Evolutionary conservation across 2,329 filamentous ascomycete species (phyloP), one percentile per base, ranked within the genome.

Genomic region (Sclerotinia borealis): DNA sequence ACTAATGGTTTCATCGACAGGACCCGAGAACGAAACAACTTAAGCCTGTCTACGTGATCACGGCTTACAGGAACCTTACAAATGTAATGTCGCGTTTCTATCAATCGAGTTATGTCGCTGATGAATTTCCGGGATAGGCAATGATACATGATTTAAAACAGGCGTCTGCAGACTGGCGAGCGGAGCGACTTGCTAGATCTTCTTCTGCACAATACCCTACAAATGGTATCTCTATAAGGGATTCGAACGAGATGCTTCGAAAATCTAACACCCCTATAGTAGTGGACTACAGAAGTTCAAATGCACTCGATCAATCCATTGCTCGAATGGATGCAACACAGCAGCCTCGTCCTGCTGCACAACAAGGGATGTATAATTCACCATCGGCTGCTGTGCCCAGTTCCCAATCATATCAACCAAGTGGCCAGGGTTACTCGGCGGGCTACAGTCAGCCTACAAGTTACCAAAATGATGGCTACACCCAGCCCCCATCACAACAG

Each of bases 31-130:
- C 76, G 63, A 80, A 83, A 69, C 83, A 89, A 77, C 79, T 83
- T 68, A 85, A 86, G 67, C 82, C 85, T 72, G 89, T 89, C 70
- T 92, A 89, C 78, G 90, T 85, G 76, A 90, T 92, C 75, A 91
- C 86, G 55, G 89, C 88, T 66, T 92, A 92, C 77, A 84, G 89
- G 67, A 91, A 91, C 74, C 77, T 92, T 73, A 92, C 89, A 70
- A 87, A 87, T 72, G 89, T 92, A 82, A 71, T 70, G 66, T 63
- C 64, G 59, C 65, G 78, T 51, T 62, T 52, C 66, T 61, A 64
- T 37, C 22, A 36, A 60, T 52, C 19, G 31, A 50, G 49, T 43
- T 19, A 64, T 56, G 19, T 34, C 63, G 64, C 70, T 72, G 59
- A 71, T 65, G 27, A 47, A 63, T 49, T 31, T 43, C 36, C 56